phyloP scores from a whole-genome alignment of 208 protist genomes.

The Crithidia brevicula region DNA sequence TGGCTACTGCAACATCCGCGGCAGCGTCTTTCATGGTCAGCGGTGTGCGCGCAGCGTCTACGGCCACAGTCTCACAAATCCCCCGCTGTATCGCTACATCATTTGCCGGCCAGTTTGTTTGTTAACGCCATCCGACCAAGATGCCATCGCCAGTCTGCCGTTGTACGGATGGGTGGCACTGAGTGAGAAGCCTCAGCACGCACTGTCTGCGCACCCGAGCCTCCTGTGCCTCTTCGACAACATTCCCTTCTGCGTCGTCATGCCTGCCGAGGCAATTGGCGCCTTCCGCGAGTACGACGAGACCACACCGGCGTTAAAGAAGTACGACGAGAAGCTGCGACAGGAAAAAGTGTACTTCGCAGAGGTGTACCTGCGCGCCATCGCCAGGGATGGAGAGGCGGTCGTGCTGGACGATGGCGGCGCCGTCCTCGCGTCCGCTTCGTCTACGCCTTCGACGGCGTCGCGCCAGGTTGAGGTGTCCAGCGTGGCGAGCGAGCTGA shows the following conservation, averaged over 20 bases:
- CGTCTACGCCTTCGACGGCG: background rate
- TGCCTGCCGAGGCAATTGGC: conserved; percentile 32
- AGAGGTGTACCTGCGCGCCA: conserved; percentile 48
- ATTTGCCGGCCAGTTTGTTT: conserved; percentile 21
- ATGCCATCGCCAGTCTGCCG: conserved; percentile 21
- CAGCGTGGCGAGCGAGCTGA: background rate
- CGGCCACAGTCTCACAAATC: conserved; percentile 28
- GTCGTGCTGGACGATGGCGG: conserved; percentile 22
- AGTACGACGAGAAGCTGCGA: conserved; percentile 62
- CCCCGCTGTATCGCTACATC: conserved; percentile 26
- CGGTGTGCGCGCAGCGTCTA: conserved; percentile 47
- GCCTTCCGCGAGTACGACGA: conserved; percentile 43
- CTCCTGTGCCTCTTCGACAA: conserved; percentile 29
- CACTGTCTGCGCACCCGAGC: background rate
- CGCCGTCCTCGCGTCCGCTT: background rate
- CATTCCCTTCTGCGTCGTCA: conserved; percentile 39
- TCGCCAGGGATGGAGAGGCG: conserved; percentile 37
- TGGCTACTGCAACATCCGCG: conserved; percentile 26
- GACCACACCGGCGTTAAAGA: conserved; percentile 19
- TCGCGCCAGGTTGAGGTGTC: background rate
- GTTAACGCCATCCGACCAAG: conserved; percentile 2
- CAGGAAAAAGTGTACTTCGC: conserved; percentile 29
- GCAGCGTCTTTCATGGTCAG: conserved; percentile 37
- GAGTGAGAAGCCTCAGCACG: background rate
- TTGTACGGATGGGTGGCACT: conserved; percentile 41